Base-by-base conservation (phyloP, 257 asterid species). In the Penstemon eatonii region DNA sequence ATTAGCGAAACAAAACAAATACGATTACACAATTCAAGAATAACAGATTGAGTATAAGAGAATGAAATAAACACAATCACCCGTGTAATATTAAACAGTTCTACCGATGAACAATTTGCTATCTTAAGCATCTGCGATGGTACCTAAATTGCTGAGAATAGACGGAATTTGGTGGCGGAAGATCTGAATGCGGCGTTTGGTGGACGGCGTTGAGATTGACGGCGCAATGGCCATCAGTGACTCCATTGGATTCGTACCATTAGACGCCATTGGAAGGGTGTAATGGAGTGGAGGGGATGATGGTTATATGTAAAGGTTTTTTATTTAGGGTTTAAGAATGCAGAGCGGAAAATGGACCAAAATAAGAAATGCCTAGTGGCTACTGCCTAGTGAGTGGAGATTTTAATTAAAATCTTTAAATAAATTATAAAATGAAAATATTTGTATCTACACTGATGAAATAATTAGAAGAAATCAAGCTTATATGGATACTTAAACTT, bases 81-180 rank as follows among this genome's bases (percentile, higher is more conserved):
- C 4, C 54, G 51, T 45, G 33, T 25, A 25, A 25, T 25, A 25
- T 25, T 25, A 25, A 25, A 25, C 33, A 25, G 33, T 25, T 25
- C 33, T 25, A 25, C 33, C 10, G 4, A 45, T 45, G 9, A 45
- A 45, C 51, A 45, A 45, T 8, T 45, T 2, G 7, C 10, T 45
- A 11, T 8, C 7, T 45, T 6, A 45, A 49, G 54, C 54, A 10
- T 49, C 15, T n/a, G 51, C 51, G 54, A 49, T 8, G 15, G 71
- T 77, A 85, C 91, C 89, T 71, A 77, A 70, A 80, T 74, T 80
- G 72, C 44, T 66, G 66, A 91, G 70, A 74, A 89, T 71, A 60
- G 81, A 70, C 2, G 90, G 95, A 79, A 91, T 85, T 81, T 85
- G 89, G 71, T 73, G 82, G 68, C 96, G 81, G 83, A 89, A 91